Evolutionary conservation across 371 early-diverging fungal genomes (phyloP), one percentile per base, ranked within the genome.

Genomic region (Lichtheimia ramosa): DNA sequence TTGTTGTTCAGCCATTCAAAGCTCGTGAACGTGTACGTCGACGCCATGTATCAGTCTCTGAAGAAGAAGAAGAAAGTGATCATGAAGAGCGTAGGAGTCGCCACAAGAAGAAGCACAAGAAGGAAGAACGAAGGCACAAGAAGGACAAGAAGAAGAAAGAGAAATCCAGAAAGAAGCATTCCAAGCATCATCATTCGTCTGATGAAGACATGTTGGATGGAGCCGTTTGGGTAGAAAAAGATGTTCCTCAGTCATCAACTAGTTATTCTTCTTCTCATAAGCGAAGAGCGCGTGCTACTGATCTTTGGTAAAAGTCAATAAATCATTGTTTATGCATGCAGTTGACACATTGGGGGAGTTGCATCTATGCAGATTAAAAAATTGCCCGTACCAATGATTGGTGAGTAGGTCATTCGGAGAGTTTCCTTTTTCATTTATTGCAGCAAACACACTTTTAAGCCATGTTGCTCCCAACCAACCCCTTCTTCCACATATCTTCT

Each of bases 1-100:
- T 72, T 8, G 58, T 79, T 18, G 77, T 79, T 0, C 65, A 71
- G 28, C 80, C 76, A 3, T 79, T 76, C 39, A 75, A 65, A 23
- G 42, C 75, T 5, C 58, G 63, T 58, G 53, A 50, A 13, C 58
- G 49, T 14, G 28, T 66, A 56, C 61, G 68, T 7, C 62, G 75
- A 25, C 62, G 73, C n/a, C 65, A 59, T 50, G 54, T 73, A 0
- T 68, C 71, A 12, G 56, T 70, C 4, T 73, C 76, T 0, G 81
- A 74, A 5, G 73, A 63, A 0, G 73, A 69, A 8, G 64, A 66
- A 1, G 66, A 60, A 48, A 59, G 72, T 71, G 16, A 71, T 68
- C 20, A 65, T 3, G 73, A 64, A 27, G 65, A 52, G 51, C 57
- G 67, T 55, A 39, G 51, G 15, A 58, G 56, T 24, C 61, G 34